phyloP scores from a whole-genome alignment of 495 filamentous ascomycete species.

The Aspergillus egyptiacus region DNA sequence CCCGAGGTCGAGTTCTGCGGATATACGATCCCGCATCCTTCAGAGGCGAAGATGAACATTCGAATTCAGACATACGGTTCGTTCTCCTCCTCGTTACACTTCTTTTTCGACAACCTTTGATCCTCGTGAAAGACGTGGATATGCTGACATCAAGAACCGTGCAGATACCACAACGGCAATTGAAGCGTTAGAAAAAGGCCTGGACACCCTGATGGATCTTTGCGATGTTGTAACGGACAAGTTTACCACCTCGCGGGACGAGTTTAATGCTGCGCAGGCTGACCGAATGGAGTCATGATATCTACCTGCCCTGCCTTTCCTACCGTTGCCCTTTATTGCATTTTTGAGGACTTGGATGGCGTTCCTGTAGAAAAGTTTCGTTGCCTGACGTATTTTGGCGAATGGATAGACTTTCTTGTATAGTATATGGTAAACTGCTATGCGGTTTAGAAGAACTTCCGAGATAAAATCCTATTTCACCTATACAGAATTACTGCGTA shows the following conservation, averaged over 20 bases:
- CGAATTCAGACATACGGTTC: slow-evolving; percentile 93
- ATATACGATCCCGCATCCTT: slow-evolving; percentile 96
- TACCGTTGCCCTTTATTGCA: slow-evolving; percentile 2
- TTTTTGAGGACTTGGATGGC: slow-evolving; percentile 6
- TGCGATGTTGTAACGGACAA: slow-evolving; percentile 88
- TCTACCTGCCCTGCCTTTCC: slow-evolving; percentile 1
- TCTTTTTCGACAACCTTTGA: slow-evolving; percentile 1
- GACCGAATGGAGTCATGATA: slow-evolving; percentile 33
- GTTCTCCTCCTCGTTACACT: slow-evolving; percentile 23
- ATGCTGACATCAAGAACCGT: slow-evolving; percentile 5
- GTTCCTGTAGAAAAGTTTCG: slow-evolving; percentile 15
- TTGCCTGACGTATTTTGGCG: slow-evolving; percentile 3
- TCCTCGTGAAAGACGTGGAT: background rate
- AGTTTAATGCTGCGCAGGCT: slow-evolving; percentile 47
- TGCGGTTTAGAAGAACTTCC: no score
- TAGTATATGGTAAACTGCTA: no score
- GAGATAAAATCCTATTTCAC: no score
- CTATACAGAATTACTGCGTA: no score
- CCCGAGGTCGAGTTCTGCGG: slow-evolving; percentile 96
- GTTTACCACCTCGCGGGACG: slow-evolving; percentile 61
- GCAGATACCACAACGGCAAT: slow-evolving; percentile 75
- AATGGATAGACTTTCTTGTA: slow-evolving; percentile 6
- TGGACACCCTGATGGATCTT: slow-evolving; percentile 79
- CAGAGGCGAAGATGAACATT: slow-evolving; percentile 91
- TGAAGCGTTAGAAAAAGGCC: slow-evolving; percentile 82